phyloP scores from a whole-genome alignment of 257 asterid genomes.

The Gynochthodes officinalis region DNA sequence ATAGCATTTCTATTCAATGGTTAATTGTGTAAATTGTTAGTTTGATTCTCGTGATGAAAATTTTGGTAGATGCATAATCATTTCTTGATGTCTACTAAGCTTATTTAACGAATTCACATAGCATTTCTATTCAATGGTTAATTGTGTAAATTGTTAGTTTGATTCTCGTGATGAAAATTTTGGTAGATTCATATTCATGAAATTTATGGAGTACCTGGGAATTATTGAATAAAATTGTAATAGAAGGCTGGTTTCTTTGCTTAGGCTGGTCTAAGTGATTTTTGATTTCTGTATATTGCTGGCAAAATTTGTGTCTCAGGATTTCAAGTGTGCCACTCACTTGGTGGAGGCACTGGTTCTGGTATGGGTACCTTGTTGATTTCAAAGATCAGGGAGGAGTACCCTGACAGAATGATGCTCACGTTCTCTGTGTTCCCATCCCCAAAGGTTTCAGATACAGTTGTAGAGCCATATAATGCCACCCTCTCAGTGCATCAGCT shows the following conservation, averaged over 20 bases:
- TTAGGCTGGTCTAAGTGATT: too few species aligned
- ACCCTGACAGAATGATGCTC: conserved; percentile 85
- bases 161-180: background rate
- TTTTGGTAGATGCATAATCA: too few species aligned
- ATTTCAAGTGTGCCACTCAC: conserved; percentile 79
- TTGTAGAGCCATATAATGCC: conserved; percentile 83
- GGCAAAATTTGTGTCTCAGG: conserved; percentile 30
- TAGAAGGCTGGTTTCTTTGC: background rate
- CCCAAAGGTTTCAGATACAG: conserved; percentile 82
- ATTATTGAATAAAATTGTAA: background rate
- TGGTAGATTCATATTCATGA: background rate
- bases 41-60: background rate
- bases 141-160: background rate
- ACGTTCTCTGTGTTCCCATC: conserved; percentile 86
- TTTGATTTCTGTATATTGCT: background rate
- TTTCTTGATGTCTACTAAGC: too few species aligned
- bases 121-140: too few species aligned
- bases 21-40: background rate
- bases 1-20: too few species aligned
- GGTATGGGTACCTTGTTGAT: conserved; percentile 83
- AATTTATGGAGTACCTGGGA: background rate
- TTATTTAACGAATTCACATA: too few species aligned
- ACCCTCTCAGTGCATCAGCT: conserved; percentile 89
- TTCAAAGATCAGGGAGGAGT: conserved; percentile 79
- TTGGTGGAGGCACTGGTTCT: conserved; percentile 91